Conservation (phyloP, 148 eudicot genomes). For the Rhododendron vialii region DNA sequence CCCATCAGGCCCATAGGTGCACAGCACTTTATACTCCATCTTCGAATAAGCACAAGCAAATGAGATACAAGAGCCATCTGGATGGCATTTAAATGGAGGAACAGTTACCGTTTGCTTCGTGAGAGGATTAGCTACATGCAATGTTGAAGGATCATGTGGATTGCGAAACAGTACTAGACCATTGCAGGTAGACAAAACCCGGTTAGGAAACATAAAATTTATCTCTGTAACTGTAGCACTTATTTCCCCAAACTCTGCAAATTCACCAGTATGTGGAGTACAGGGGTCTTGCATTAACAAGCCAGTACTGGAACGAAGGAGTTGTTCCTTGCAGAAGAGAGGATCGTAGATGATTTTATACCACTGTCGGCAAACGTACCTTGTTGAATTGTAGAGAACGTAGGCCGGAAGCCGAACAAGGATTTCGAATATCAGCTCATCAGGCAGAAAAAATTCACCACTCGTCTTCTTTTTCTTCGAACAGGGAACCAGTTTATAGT, state of each 20-base stretch:
- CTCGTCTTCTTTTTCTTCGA: no score
- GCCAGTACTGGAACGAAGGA: neutral
- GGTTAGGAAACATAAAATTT: no score
- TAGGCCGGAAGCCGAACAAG: neutral
- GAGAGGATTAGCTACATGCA: neutral
- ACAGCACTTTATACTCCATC: neutral
- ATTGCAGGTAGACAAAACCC: no score
- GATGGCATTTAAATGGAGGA: neutral
- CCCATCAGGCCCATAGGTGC: neutral
- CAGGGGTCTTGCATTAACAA: no score
- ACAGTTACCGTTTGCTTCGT: neutral
- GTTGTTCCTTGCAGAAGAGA: neutral
- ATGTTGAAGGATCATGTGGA: no score
- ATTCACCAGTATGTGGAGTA: no score
- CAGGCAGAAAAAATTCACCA: no score
- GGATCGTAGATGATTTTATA: neutral
- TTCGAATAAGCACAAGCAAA: neutral
- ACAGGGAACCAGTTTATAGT: no score
- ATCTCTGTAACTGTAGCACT: no score
- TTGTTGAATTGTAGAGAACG: neutral
- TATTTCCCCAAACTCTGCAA: no score
- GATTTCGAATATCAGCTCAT: neutral
- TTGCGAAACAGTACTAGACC: neutral
- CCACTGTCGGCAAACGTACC: neutral
- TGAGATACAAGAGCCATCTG: neutral